Evolutionary conservation across 495 filamentous ascomycete species (phyloP).

Genomic region (Aspergillus bridgeri): DNA sequence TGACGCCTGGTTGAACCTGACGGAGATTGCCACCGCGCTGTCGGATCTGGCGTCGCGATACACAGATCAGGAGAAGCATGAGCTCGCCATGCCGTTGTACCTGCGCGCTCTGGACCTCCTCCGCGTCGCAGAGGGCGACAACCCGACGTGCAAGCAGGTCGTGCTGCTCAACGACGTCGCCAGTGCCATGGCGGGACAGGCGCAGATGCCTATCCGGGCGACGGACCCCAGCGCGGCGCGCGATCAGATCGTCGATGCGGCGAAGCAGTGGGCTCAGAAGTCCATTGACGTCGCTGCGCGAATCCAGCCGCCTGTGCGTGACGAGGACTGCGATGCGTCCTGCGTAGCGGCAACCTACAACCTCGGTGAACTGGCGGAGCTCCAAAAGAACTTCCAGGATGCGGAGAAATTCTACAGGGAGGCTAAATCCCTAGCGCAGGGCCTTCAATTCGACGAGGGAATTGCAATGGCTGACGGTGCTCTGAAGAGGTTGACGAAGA

Average conservation of each 20-base stretch:
- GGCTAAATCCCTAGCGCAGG: slow-evolving; percentile 58
- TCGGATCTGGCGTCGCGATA: slow-evolving; percentile 71
- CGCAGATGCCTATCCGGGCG: slow-evolving; percentile 29
- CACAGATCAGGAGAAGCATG: slow-evolving; percentile 60
- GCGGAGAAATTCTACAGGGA: slow-evolving; percentile 57
- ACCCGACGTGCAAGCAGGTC: slow-evolving; percentile 65
- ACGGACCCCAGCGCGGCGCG: slow-evolving; percentile 46
- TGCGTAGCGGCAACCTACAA: slow-evolving; percentile 85
- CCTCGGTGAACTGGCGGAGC: slow-evolving; percentile 74
- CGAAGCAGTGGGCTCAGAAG: slow-evolving; percentile 70
- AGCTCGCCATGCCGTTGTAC: slow-evolving; percentile 83
- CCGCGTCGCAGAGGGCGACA: slow-evolving; percentile 35
- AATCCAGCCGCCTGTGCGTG: slow-evolving; percentile 58
- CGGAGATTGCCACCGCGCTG: slow-evolving; percentile 68
- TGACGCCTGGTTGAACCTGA: slow-evolving; percentile 70
- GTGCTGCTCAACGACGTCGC: slow-evolving; percentile 50
- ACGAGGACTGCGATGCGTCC: slow-evolving; percentile 77
- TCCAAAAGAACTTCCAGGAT: slow-evolving; percentile 60
- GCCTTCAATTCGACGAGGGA: slow-evolving; percentile 62
- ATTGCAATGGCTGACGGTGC: slow-evolving; percentile 50
- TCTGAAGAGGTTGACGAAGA: slow-evolving; percentile 42
- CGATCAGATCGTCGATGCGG: slow-evolving; percentile 55
- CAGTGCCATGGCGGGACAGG: slow-evolving; percentile 31
- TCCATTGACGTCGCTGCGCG: slow-evolving; percentile 57
- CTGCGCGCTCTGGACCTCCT: slow-evolving; percentile 71